Evolutionary conservation across 2,329 filamentous ascomycete genomes (phyloP), one percentile per base, ranked within the genome.

Genomic region (Bipolaris victoriae): DNA sequence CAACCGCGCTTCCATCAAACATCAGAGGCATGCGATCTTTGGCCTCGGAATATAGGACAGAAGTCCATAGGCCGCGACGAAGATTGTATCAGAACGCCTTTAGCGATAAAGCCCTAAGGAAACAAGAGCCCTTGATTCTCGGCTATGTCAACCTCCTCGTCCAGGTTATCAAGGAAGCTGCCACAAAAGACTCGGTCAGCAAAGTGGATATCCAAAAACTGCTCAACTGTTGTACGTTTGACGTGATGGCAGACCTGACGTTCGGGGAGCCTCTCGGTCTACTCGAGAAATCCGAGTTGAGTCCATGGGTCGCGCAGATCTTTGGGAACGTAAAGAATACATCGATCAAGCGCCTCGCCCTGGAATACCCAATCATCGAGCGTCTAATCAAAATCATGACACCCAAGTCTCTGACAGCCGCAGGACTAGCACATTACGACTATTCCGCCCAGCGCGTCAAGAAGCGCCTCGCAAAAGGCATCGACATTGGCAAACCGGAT

Each of bases 111-210:
- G 73, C 73, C 0, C 50, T 78, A 36, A 68, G 68, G 20, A 57
- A 67, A 29, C 76, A 78, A 54, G 71, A 76, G 57, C 58, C 65
- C 3, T 60, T 76, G 58, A 59, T 81, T 52, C 58, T 71, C 29
- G 49, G 52, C 2, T 77, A 79, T 55, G 69, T 75, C 11, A 68
- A 73, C 15, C 10, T 20, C 1, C 7, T 50, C 9, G 18, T 22
- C 9, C 11, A 7, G 5, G 10, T 29, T 5, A 16, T 43, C n/a
- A 22, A 50, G n/a, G n/a, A 41, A n/a, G 7, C 13, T 9, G 2
- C 20, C 11, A 9, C 16, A 11, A 7, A 33, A 0, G 7, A 50
- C 3, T 18, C 37, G 6, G 10, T n/a, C 3, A 11, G 3, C 13
- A 16, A 11, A 6, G 1, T 41, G 5, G 40, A 52, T 16, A 15